These are phyloP conservation scores for Solanum stenotomum DNA, from an alignment of 257 asterid species.

Conservation along the genomic window DNA sequence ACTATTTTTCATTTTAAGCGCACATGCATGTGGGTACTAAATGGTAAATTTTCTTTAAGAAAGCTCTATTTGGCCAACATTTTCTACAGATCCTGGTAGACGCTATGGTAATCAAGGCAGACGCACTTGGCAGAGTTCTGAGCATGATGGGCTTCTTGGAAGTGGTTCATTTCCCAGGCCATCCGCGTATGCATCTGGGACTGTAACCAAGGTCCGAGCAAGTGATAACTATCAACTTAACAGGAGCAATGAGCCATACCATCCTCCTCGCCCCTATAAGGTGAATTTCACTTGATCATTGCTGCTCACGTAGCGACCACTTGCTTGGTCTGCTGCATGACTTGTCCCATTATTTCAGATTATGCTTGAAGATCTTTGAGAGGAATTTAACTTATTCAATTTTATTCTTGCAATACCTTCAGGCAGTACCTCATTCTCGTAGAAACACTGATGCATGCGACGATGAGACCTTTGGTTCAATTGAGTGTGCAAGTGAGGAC, in stretches of 20 bases:
- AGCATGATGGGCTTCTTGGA: slow-evolving; percentile 97
- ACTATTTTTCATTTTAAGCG: background rate
- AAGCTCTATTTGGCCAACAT: background rate
- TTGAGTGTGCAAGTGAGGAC: slow-evolving; percentile 57
- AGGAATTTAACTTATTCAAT: background rate
- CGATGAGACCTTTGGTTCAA: slow-evolving; percentile 90
- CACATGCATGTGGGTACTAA: background rate
- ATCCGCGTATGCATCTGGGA: slow-evolving; percentile 56
- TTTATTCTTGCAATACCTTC: slow-evolving; percentile 11
- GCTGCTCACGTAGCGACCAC: background rate
- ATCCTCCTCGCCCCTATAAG: slow-evolving; percentile 99
- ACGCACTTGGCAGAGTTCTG: slow-evolving; percentile 75
- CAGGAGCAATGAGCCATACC: slow-evolving; percentile 78
- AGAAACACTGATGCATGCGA: slow-evolving; percentile 56
- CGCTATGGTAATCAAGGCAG: slow-evolving; percentile 50
- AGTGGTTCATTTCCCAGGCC: slow-evolving; percentile 93
- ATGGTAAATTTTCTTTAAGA: background rate
- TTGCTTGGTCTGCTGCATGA: background rate
- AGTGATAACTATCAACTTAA: slow-evolving; percentile 57
- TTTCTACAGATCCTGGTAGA: slow-evolving; percentile 60
- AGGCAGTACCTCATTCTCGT: slow-evolving; percentile 74
- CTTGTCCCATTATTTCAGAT: background rate
- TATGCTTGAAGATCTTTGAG: background rate
- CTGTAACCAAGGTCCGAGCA: slow-evolving; percentile 47
- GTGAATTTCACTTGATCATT: slow-evolving; percentile 20